Evolutionary conservation across 805 yeast species (phyloP).

Genomic region (Candida suzukii): DNA sequence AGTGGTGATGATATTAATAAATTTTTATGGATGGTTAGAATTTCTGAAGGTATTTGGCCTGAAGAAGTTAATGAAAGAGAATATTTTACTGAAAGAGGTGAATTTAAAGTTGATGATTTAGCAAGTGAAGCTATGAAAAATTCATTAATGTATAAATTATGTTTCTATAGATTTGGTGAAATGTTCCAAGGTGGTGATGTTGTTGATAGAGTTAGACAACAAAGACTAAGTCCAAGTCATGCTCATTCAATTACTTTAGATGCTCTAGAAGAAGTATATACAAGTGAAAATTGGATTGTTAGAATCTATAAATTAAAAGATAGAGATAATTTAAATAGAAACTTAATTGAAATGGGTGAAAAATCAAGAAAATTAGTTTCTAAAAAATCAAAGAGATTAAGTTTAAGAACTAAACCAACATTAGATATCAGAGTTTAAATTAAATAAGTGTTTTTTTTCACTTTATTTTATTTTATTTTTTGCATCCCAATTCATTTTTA

Average conservation of each 20-base stretch:
- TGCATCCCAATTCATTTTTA: not conserved
- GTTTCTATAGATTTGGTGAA: slow-evolving; percentile 80
- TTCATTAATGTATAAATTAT: slow-evolving; percentile 91
- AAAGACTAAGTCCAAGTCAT: slow-evolving; percentile 31
- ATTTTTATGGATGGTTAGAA: slow-evolving; percentile 97
- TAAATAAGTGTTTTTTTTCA: too few species aligned
- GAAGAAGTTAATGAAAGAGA: slow-evolving; percentile 88
- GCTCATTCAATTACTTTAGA: slow-evolving; percentile 49
- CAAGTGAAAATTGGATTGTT: slow-evolving; percentile 95
- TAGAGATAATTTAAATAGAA: slow-evolving; percentile 81
- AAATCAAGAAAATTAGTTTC: slow-evolving; percentile 32
- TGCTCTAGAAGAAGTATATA: slow-evolving; percentile 88
- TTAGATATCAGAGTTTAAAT: slow-evolving; percentile 21
- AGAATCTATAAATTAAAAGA: slow-evolving; percentile 90
- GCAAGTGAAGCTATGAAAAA: slow-evolving; percentile 85
- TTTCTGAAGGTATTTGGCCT: slow-evolving; percentile 99
- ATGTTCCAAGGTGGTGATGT: slow-evolving; percentile 56
- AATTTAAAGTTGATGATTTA: slow-evolving; percentile 74
- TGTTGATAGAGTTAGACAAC: slow-evolving; percentile 83
- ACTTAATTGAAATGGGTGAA: slow-evolving; percentile 48
- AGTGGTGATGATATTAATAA: slow-evolving; percentile 96
- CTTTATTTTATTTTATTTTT: too few species aligned
- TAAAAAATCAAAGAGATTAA: slow-evolving; percentile 20
- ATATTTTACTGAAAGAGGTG: slow-evolving; percentile 80
- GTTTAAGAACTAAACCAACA: slow-evolving; percentile 21